A percentile compares a stretch with the other conserved stretches of the same genome.
Conservation (phyloP, 225 moss, liverwort and hornwort species). For the Marchantia polymorpha region DNA sequence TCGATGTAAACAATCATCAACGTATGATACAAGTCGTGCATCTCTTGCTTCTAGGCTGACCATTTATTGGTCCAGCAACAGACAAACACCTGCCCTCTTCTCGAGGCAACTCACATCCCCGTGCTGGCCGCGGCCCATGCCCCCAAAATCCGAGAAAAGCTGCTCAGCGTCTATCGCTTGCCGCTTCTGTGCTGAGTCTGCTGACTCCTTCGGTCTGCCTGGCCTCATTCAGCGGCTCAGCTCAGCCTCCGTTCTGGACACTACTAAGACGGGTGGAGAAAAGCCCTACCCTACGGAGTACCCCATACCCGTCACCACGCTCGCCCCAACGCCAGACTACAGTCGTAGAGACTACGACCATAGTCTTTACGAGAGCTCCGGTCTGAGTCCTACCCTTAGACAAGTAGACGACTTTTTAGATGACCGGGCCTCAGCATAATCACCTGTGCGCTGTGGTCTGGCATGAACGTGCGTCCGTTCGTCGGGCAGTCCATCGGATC, state of each 20-base stretch:
- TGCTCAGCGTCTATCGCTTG: neutral
- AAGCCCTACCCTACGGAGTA: neutral
- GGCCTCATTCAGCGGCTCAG: neutral
- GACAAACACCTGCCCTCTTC: constrained; percentile 5
- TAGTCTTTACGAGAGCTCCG: neutral
- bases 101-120: neutral
- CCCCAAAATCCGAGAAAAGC: constrained; percentile 7
- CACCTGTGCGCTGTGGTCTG: neutral
- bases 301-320: neutral
- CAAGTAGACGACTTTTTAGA: neutral
- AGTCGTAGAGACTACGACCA: neutral
- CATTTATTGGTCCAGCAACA: neutral
- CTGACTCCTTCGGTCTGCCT: neutral
- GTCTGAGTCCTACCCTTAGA: neutral
- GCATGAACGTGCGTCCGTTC: neutral
- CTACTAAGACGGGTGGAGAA: neutral
- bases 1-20: constrained; percentile 6
- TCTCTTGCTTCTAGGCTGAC: neutral
- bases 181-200: neutral
- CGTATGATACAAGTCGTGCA: constrained; percentile 12
- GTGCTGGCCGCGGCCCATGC: neutral
- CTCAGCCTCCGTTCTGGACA: neutral
- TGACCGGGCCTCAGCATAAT: neutral
- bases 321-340: neutral
- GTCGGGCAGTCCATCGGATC: neutral